phyloP scores from a whole-genome alignment of 257 asterid species.

The Lavandula angustifolia region DNA sequence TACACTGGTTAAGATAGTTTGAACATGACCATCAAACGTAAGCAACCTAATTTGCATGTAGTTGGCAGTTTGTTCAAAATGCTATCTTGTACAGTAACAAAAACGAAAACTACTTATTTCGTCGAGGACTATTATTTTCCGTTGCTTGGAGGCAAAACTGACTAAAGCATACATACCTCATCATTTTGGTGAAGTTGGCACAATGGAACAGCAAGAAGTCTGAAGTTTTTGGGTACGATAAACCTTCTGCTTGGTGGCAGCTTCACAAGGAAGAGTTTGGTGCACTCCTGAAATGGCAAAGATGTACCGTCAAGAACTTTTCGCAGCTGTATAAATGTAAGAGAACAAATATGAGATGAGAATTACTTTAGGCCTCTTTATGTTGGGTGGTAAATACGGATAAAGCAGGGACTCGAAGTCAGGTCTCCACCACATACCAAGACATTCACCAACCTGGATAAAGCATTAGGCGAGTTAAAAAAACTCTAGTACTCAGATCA shows the following conservation, averaged over 20 bases:
- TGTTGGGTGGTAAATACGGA: conserved; percentile 67
- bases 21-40: not conserved
- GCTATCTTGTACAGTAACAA: too few species aligned
- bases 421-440: conserved; percentile 94
- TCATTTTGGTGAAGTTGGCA: conserved; percentile 63
- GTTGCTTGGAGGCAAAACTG: not conserved
- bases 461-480: conserved; percentile 14
- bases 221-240: conserved; percentile 64
- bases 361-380: conserved; percentile 68
- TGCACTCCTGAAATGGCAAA: conserved; percentile 71
- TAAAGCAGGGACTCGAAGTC: conserved; percentile 58
- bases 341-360: conserved; percentile 9
- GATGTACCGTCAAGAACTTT: conserved; percentile 19
- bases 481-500: conserved; percentile 7
- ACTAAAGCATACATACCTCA: conserved; percentile 45
- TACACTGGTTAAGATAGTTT: not conserved
- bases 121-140: too few species aligned
- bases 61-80: not conserved
- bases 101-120: too few species aligned
- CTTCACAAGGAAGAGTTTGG: conserved; percentile 75
- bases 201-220: conserved; percentile 81
- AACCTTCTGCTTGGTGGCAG: conserved; percentile 76
- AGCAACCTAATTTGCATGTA: not conserved
- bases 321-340: conserved; percentile 16
- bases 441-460: conserved; percentile 76